phyloP scores from a whole-genome alignment of 345 rosid genomes.

The Moricandia moricandioides region DNA sequence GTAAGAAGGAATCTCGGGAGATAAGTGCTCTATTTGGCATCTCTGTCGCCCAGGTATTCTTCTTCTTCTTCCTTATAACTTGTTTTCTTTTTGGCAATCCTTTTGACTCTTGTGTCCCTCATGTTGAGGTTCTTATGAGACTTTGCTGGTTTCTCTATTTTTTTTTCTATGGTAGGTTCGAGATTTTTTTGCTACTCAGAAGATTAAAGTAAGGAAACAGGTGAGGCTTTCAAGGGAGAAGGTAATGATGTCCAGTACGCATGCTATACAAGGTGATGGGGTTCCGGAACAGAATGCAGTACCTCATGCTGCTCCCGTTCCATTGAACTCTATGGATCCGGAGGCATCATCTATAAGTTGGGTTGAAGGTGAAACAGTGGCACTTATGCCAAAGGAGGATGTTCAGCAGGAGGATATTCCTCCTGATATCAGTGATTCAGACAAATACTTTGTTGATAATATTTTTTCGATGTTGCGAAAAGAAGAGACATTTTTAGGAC shows the following conservation, averaged over 20 bases:
- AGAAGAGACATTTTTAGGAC: constrained; percentile 94
- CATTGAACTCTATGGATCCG: constrained; percentile 39
- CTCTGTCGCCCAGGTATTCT: constrained; percentile 74
- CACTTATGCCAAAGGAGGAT: constrained; percentile 53
- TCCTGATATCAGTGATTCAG: constrained; percentile 59
- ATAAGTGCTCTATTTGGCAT: constrained; percentile 90
- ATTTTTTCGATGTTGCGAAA: constrained; percentile 60
- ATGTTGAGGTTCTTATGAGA: constrained; percentile 4
- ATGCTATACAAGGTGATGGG: constrained; percentile 31
- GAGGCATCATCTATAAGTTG: constrained; percentile 42
- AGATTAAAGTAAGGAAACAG: constrained; percentile 78
- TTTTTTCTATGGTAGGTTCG: constrained; percentile 57
- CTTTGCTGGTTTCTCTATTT: background rate
- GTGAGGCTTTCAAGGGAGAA: constrained; percentile 81
- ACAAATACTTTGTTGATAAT: constrained; percentile 67
- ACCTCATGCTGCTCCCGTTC: constrained; percentile 29
- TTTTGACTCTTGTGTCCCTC: background rate
- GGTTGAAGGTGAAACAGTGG: constrained; percentile 50
- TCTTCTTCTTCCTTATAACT: background rate
- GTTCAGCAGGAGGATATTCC: constrained; percentile 49
- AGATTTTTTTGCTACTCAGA: constrained; percentile 83
- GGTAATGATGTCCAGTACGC: constrained; percentile 42
- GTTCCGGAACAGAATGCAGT: constrained; percentile 25
- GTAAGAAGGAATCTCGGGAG: constrained; percentile 91
- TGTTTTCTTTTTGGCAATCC: background rate